Evolutionary conservation across 2,329 filamentous ascomycete genomes (phyloP).

Genomic region (Sphaerulina vaccinii): DNA sequence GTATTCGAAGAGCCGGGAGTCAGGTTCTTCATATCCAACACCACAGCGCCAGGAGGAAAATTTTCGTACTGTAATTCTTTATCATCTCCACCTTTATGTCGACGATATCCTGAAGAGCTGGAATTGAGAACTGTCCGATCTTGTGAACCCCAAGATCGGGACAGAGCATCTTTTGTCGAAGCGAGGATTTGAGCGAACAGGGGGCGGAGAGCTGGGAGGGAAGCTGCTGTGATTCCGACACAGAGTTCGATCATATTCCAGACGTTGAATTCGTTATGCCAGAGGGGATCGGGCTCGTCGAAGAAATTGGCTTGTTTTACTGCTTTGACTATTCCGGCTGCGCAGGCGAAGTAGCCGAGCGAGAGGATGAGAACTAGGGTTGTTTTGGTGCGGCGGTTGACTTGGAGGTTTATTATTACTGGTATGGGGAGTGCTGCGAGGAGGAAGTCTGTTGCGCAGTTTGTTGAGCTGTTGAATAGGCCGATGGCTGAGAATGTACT

Average conservation of each 20-base stretch:
- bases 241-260: slow-evolving; percentile 49
- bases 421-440: slow-evolving; percentile 46
- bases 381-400: slow-evolving; percentile 45
- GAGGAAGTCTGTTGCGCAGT: slow-evolving; percentile 43
- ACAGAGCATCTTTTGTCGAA: slow-evolving; percentile 18
- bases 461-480: slow-evolving; percentile 48
- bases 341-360: slow-evolving; percentile 44
- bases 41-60: slow-evolving; percentile 1
- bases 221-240: slow-evolving; percentile 47
- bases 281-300: slow-evolving; percentile 38
- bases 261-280: slow-evolving; percentile 43
- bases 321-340: slow-evolving; percentile 46
- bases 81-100: slow-evolving; percentile 4
- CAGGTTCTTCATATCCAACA: slow-evolving; percentile 14
- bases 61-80: background rate
- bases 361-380: slow-evolving; percentile 40
- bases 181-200: slow-evolving; percentile 22
- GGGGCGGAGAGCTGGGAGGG: slow-evolving; percentile 42
- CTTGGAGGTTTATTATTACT: slow-evolving; percentile 45
- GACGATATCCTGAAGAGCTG: slow-evolving; percentile 5
- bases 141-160: slow-evolving; percentile 7
- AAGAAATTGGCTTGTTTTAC: slow-evolving; percentile 41
- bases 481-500: slow-evolving; percentile 46
- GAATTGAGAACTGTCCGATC: slow-evolving; percentile 2
- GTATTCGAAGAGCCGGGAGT: slow-evolving; percentile 4